phyloP scores from a whole-genome alignment of 2,329 filamentous ascomycete species.

The Sarocladiaceae sp. region DNA sequence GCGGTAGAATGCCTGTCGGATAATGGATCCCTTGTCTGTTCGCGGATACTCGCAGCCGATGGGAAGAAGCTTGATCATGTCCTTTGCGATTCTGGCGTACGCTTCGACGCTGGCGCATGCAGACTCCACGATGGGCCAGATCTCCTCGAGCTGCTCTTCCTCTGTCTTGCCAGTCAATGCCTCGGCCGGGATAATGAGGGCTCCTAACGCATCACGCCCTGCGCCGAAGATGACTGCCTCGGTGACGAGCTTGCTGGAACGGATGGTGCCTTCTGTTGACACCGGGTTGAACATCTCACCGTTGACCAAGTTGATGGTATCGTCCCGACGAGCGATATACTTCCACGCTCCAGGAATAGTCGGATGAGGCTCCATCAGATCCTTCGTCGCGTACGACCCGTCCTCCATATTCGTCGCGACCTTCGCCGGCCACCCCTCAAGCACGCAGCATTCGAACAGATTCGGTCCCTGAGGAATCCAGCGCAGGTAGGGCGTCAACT shows the following conservation, averaged over 20 bases:
- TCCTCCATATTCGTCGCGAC: conserved; percentile 50
- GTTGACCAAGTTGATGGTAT: conserved; percentile 53
- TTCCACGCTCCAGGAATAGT: conserved; percentile 49
- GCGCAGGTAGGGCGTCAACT: conserved; percentile 10
- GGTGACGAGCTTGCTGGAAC: conserved; percentile 33
- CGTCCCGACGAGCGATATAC: conserved; percentile 52
- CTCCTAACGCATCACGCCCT: conserved; percentile 47
- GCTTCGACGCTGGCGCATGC: conserved; percentile 22
- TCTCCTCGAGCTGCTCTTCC: conserved; percentile 25
- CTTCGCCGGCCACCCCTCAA: conserved; percentile 49
- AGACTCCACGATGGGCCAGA: conserved; percentile 25
- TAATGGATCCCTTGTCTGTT: conserved; percentile 49
- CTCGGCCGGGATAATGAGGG: conserved; percentile 41
- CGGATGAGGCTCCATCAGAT: conserved; percentile 53
- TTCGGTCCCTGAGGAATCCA: conserved; percentile 21
- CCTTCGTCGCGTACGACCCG: conserved; percentile 56
- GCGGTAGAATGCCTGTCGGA: conserved; percentile 41
- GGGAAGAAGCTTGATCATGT: conserved; percentile 43
- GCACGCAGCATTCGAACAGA: conserved; percentile 28
- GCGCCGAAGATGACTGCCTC: conserved; percentile 58
- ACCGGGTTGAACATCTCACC: conserved; percentile 65
- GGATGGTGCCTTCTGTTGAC: conserved; percentile 50
- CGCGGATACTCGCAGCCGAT: conserved; percentile 32
- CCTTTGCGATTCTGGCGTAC: conserved; percentile 32
- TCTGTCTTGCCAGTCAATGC: conserved; percentile 18